phyloP scores from a whole-genome alignment of 1,284 basidiomycete species.

The Leccinum subrobustum region DNA sequence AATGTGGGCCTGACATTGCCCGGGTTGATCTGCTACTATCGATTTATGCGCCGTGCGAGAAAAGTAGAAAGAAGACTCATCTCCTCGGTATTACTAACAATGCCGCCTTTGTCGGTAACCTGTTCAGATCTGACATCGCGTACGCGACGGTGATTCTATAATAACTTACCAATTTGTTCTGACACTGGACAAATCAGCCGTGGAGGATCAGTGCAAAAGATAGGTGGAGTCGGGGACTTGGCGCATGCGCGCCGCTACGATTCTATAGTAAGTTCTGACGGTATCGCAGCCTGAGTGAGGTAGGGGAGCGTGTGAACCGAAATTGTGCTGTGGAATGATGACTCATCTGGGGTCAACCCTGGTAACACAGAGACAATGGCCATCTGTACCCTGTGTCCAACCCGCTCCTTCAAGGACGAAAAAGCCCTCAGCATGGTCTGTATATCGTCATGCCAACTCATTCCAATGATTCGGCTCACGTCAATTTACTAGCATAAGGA shows the following conservation, averaged over 20 bases:
- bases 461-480: slow-evolving; percentile 1
- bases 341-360: not conserved
- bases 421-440: slow-evolving; percentile 20
- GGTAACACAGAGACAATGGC: slow-evolving; percentile 14
- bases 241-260: too few species aligned
- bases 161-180: not conserved
- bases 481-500: slow-evolving; percentile 21
- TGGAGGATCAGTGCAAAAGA: too few species aligned
- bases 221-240: too few species aligned
- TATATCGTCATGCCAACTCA: not conserved
- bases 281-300: too few species aligned
- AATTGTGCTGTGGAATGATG: not conserved
- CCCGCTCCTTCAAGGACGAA: slow-evolving; percentile 15
- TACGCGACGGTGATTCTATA: not conserved
- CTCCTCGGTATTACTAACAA: not conserved
- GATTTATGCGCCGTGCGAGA: slow-evolving; percentile 1
- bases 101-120: slow-evolving; percentile 3
- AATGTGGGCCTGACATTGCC: slow-evolving; percentile 7
- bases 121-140: not conserved
- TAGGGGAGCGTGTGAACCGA: not conserved
- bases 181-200: too few species aligned
- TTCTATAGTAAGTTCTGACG: too few species aligned
- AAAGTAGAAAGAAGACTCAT: slow-evolving; percentile 1
- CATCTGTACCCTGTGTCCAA: slow-evolving; percentile 17
- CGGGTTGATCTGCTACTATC: slow-evolving; percentile 15